These are phyloP conservation scores for Podila verticillata DNA, from an alignment of 192 early-diverging fungal species.

Conservation along the genomic window DNA sequence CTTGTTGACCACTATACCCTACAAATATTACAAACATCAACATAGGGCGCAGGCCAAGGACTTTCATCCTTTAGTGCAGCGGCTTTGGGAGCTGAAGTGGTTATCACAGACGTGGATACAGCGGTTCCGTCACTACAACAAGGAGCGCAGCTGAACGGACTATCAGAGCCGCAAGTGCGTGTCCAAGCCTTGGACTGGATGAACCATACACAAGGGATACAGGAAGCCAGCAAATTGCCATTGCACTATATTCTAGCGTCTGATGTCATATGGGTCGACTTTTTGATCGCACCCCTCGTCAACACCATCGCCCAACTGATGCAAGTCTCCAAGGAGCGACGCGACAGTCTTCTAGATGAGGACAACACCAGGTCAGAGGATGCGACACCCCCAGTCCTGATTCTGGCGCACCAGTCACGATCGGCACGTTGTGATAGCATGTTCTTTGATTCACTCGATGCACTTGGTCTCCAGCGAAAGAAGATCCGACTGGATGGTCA, in stretches of 20 bases:
- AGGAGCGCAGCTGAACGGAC: constrained; percentile 22
- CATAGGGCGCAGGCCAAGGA: constrained; percentile 51
- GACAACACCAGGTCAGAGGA: not conserved
- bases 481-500: constrained; percentile 15
- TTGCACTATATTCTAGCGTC: constrained; percentile 55
- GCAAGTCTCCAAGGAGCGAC: constrained; percentile 11
- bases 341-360: constrained; percentile 18
- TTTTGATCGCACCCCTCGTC: constrained; percentile 46
- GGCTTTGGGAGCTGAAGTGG: constrained; percentile 38
- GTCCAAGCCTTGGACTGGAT: constrained; percentile 45
- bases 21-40: too few species aligned
- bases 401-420: constrained; percentile 50
- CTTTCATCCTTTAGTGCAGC: constrained; percentile 44
- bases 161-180: constrained; percentile 17
- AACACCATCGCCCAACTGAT: constrained; percentile 47
- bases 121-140: constrained; percentile 21
- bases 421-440: constrained; percentile 44
- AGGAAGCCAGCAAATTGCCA: not conserved
- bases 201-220: constrained; percentile 6
- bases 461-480: constrained; percentile 22
- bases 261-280: constrained; percentile 60
- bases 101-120: constrained; percentile 44
- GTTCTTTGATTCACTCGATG: constrained; percentile 44
- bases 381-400: constrained; percentile 23
- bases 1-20: too few species aligned